These are phyloP conservation scores for Picocystis salinarum DNA, from an alignment of 139 green algal genomes.

Conservation along the genomic window DNA sequence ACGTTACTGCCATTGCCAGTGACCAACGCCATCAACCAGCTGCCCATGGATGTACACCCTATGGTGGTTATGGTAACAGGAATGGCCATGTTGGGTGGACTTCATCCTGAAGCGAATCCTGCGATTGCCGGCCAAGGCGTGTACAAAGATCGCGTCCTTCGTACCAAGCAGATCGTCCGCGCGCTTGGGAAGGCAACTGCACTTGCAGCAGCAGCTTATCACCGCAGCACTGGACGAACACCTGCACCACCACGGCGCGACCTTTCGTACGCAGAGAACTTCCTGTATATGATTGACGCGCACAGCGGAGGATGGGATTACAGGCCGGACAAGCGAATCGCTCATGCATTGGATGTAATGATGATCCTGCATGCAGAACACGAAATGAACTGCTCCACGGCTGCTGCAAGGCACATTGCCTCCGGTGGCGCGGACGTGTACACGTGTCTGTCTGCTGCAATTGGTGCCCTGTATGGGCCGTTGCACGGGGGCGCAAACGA, in stretches of 20 bases:
- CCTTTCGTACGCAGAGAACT: constrained; percentile 84
- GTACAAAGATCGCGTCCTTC: constrained; percentile 66
- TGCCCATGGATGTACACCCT: constrained; percentile 84
- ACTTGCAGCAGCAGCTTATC: constrained; percentile 80
- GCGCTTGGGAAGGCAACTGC: constrained; percentile 64
- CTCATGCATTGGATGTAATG: constrained; percentile 62
- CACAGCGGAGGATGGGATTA: constrained; percentile 6
- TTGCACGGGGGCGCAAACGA: constrained; percentile 96
- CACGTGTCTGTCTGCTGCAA: constrained; percentile 64
- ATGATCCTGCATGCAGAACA: constrained; percentile 97
- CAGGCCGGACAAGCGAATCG: constrained; percentile 10
- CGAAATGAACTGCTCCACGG: constrained; percentile 95
- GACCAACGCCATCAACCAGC: constrained; percentile 35
- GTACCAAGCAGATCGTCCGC: constrained; percentile 93
- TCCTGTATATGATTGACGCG: constrained; percentile 96
- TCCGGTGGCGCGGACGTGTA: constrained; percentile 84
- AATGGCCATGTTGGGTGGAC: constrained; percentile 54
- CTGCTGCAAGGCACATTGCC: constrained; percentile 57
- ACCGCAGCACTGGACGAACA: constrained; percentile 63
- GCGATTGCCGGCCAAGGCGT: constrained; percentile 71
- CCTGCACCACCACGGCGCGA: constrained; percentile 55
- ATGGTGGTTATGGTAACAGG: constrained; percentile 75
- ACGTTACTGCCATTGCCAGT: constrained; percentile 56
- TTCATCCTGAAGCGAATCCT: constrained; percentile 74
- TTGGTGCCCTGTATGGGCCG: constrained; percentile 93